These are phyloP conservation scores for Solanum tarijense DNA, from an alignment of 257 asterid species.

Conservation along the genomic window DNA sequence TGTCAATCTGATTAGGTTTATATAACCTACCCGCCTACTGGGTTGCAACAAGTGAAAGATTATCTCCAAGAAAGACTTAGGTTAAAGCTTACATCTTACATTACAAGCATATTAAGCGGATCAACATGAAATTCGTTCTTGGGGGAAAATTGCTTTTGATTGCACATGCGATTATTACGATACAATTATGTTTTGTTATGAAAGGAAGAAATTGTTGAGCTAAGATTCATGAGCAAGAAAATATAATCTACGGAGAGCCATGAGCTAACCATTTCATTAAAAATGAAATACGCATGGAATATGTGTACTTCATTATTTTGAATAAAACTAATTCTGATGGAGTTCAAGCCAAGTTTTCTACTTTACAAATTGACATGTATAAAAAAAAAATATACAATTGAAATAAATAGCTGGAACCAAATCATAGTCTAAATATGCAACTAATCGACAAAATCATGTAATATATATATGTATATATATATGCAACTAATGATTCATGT, in stretches of 20 bases:
- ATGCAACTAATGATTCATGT: too few relatives aligned
- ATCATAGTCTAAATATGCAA: too few relatives aligned
- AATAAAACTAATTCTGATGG: too few relatives aligned
- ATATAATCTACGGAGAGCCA: neutral
- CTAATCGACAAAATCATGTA: too few relatives aligned
- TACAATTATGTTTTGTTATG: too few relatives aligned
- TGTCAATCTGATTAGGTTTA: neutral
- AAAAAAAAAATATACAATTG: too few relatives aligned
- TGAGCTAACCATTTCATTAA: neutral
- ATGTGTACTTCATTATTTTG: neutral
- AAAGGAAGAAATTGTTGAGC: neutral
- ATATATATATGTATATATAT: too few relatives aligned
- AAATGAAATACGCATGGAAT: neutral
- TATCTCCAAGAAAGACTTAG: neutral
- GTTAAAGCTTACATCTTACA: neutral
- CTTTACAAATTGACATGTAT: neutral
- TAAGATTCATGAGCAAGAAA: neutral
- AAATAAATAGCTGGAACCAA: too few relatives aligned
- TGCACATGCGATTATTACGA: neutral
- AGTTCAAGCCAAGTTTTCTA: neutral
- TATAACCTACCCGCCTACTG: too few relatives aligned
- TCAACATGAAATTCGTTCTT: neutral
- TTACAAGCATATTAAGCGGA: neutral
- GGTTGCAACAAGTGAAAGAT: neutral
- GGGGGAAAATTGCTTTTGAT: neutral